Evolutionary conservation across 2,329 filamentous ascomycete species (phyloP), one percentile per base, ranked within the genome.

Genomic region (Monosporascus sp.): DNA sequence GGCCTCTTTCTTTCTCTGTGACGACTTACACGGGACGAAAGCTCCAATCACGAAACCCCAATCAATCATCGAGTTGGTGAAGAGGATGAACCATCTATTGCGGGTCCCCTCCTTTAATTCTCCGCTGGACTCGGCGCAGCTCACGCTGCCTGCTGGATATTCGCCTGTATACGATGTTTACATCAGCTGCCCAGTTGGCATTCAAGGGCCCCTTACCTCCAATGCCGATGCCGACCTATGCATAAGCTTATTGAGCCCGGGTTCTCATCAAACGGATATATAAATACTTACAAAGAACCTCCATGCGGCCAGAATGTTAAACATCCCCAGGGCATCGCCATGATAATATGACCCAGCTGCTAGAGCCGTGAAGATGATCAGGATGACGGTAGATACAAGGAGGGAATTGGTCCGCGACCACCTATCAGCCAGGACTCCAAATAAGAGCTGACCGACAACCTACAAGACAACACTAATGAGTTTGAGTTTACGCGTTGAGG

Each of bases 21-120:
- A 14, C 14, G 24, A 46, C 71, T 56, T 41, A 73, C 72, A 82
- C 3, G 91, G 89, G 2, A 94, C 84, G 56, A 96, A 83, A 0
- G 89, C 86, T 8, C 90, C 86, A 52, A 93, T 77, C 2, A 95
- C 88, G 59, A 95, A 96, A 1, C 90, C 91, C 65, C 72, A 82
- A 66, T 95, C 90, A 56, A 96, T 95, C 77, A 91, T 88, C 24
- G 88, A 84, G 70, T 95, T 95, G 47, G 90, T 96, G 70, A 94
- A 95, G 59, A 96, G 78, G 62, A 93, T 90, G 66, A 92, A 97
- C 90, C 91, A 96, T 40, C 88, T 80, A 67, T 97, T 93, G n/a
- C 92, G 80, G 17, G 87, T 87, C 11, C 92, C 92, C 17, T 73
- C 70, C 69, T 91, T 90, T 55, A 97, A 76, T 67, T 95, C 90